These are phyloP conservation scores for Epithele typhae DNA, from an alignment of 768 basidiomycete genomes.

Conservation along the genomic window DNA sequence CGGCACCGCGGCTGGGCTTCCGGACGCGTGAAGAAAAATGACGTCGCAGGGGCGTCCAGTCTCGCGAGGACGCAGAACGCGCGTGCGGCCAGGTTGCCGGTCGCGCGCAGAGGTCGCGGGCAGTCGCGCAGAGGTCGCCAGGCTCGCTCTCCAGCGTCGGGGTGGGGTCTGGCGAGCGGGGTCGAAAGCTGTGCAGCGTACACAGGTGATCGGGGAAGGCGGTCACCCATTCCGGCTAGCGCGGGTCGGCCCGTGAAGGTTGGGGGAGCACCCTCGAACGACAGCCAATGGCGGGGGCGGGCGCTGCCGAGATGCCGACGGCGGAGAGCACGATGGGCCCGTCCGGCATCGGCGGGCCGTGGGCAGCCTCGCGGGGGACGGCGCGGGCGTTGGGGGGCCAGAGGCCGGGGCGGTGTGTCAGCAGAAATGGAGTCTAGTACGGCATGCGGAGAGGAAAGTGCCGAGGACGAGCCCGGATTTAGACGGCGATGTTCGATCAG, in stretches of 20 bases:
- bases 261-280: conserved; percentile 19
- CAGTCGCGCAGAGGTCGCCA: not conserved
- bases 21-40: no score
- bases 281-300: conserved; percentile 13
- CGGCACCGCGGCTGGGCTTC: no score
- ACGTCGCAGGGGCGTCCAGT: no score
- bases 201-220: conserved; percentile 18
- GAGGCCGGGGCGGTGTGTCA: conserved; percentile 5
- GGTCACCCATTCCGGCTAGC: conserved; percentile 8
- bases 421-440: conserved; percentile 17
- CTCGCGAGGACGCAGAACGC: no score
- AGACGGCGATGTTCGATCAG: conserved; percentile 21
- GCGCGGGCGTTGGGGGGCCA: conserved; percentile 7
- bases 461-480: conserved; percentile 16
- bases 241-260: conserved; percentile 12
- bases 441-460: conserved; percentile 19
- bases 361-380: not conserved
- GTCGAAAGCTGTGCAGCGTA: conserved; percentile 12
- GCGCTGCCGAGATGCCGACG: conserved; percentile 11
- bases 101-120: not conserved
- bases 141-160: not conserved
- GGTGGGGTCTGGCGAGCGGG: not conserved
- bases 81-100: no score
- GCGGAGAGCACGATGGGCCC: not conserved
- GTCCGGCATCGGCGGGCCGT: not conserved